Base-by-base conservation (phyloP, 352 stramenopile genomes). In the Phytophthora quininea region DNA sequence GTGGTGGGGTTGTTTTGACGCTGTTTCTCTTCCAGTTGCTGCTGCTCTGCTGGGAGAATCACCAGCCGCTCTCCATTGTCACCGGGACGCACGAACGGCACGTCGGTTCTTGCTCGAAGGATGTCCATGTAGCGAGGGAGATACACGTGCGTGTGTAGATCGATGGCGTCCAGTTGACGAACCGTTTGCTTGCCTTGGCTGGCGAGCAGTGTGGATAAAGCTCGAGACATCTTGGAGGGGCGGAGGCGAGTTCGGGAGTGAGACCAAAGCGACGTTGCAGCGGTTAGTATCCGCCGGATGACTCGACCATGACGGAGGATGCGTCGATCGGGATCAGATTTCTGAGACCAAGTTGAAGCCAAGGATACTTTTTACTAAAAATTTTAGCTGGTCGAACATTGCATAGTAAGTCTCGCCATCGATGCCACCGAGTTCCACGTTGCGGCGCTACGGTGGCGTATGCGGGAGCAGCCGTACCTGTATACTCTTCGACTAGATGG, bases 81-180 rank as follows among this genome's bases (percentile, higher is more conserved):
- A 38, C 50, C 59, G 62, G 48, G n/a, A 12, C 73, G 71, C 27
- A 90, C 78, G 46, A 82, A 77, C 3, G 82, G 82, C 15, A 90
- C 77, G 45, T 90, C 62, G 2, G 48, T 50, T 9, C 80, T 81
- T 12, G 37, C 35, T 12, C 80, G 72, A 10, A 90, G 61, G 46
- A 90, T 74, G 24, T 79, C 68, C 82, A 90, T 90, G 62, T 90
- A 90, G 7, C 80, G 70, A 35, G 82, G 82, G 6, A 88, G 63
- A 38, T 90, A 90, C 58, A 89, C 76, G 45, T 90, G 82, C 33
- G 82, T 90, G 67, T 90, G 82, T 49, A 90, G 62, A 62, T 90
- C 82, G 42, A 90, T 65, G 14, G 77, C 50, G 19, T 72, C 58
- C 4, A 86, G 62, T 6, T 86, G 72, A 37, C 66, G 62, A 54